phyloP scores from a whole-genome alignment of 805 yeast species.

The Tetrapisispora arboricola region DNA sequence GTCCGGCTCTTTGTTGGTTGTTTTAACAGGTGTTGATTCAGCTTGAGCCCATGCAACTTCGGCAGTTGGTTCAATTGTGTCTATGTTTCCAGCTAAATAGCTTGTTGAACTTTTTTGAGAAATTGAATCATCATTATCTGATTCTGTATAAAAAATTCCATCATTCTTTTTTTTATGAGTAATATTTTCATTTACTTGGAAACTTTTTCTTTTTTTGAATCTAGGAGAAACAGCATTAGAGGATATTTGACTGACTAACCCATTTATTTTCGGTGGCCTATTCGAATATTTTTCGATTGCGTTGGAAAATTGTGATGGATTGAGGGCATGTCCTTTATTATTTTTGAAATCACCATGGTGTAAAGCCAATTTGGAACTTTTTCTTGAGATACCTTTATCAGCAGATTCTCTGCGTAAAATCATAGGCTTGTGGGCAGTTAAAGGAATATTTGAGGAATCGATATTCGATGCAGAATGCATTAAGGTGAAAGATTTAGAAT shows the following conservation, averaged over 20 bases:
- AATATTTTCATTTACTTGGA: neutral
- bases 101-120: conserved; percentile 1
- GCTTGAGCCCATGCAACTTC: neutral
- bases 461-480: neutral
- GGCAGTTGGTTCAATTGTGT: neutral
- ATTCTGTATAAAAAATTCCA: conserved; percentile 5
- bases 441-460: neutral
- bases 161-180: conserved; percentile 2
- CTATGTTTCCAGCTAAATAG: neutral
- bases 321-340: neutral
- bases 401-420: neutral
- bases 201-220: neutral
- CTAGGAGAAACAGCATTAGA: neutral
- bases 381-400: neutral
- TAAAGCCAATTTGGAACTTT: neutral
- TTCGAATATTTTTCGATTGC: neutral
- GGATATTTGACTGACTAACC: neutral
- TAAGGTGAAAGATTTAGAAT: conserved; percentile 1
- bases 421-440: neutral
- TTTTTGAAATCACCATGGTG: neutral
- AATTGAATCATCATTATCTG: conserved; percentile 8
- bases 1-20: too few species aligned
- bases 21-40: neutral
- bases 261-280: neutral
- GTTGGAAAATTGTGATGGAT: neutral